phyloP scores from a whole-genome alignment of 139 green algal species.

The Tetradesmus obliquus region DNA sequence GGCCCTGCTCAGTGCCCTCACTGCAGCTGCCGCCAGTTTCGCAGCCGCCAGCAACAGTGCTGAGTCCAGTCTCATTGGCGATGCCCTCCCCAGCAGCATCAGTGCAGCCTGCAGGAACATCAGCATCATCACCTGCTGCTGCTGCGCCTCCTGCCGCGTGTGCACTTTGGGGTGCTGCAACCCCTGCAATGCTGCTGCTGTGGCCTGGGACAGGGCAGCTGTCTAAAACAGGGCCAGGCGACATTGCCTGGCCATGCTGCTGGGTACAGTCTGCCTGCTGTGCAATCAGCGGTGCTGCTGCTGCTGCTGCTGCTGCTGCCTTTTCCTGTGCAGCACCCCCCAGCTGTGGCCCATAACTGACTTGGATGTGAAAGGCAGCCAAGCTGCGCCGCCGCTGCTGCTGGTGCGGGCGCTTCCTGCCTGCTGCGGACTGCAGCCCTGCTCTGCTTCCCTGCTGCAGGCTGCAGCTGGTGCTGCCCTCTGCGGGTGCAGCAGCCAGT shows the following conservation, averaged over 20 bases:
- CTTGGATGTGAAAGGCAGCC: constrained; percentile 4
- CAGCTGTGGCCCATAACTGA: not conserved
- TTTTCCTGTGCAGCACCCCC: not conserved
- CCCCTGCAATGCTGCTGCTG: not conserved
- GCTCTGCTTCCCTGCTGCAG: not conserved
- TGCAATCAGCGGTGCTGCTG: not conserved
- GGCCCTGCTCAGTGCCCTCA: not conserved
- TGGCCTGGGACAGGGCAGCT: not conserved
- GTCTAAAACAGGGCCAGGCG: not conserved
- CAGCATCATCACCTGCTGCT: not conserved
- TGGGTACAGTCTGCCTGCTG: not conserved
- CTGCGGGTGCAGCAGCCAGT: not conserved
- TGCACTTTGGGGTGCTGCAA: not conserved
- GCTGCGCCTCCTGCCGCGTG: not conserved
- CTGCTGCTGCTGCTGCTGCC: not conserved
- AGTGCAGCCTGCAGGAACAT: not conserved
- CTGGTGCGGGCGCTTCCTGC: constrained; percentile 3
- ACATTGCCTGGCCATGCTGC: not conserved
- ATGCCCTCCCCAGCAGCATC: not conserved
- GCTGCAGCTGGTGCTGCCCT: not conserved
- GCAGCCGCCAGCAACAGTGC: not conserved
- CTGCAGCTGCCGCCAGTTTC: not conserved
- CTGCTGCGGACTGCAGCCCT: not conserved
- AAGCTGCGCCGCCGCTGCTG: not conserved
- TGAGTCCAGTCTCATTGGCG: not conserved